These are phyloP conservation scores for Trichoderma sp. DNA, from an alignment of 2,329 filamentous ascomycete species.

Conservation along the genomic window DNA sequence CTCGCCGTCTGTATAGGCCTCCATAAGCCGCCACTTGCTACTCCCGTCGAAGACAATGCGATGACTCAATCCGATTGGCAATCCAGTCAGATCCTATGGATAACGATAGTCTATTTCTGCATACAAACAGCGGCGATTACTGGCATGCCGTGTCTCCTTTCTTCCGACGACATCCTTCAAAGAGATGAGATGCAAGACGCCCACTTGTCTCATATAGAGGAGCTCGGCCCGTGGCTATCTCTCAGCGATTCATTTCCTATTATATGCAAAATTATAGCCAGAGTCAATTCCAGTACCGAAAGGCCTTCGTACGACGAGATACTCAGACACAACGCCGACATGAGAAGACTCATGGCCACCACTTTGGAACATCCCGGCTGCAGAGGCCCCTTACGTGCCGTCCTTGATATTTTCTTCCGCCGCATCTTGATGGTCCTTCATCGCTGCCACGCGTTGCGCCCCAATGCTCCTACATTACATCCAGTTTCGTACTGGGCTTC, in stretches of 20 bases:
- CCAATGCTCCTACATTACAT: not conserved
- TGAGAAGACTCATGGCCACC: not conserved
- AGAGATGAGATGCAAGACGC: not conserved
- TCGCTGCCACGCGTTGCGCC: not conserved
- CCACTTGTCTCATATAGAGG: not conserved
- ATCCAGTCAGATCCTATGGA: not conserved
- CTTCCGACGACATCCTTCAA: not conserved
- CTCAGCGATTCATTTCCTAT: not conserved
- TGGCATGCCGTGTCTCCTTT: not conserved
- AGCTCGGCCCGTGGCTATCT: not conserved
- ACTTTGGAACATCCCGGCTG: not conserved
- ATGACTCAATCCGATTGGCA: not conserved
- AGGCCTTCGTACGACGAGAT: not conserved
- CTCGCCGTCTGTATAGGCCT: constrained; percentile 5
- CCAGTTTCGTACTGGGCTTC: constrained; percentile 10
- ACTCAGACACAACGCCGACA: not conserved
- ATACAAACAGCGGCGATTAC: constrained; percentile 8
- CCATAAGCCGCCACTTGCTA: not conserved
- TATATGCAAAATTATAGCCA: constrained; percentile 1
- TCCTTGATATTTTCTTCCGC: constrained; percentile 1
- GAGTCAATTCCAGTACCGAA: not conserved
- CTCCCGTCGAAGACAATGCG: not conserved
- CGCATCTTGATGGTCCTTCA: constrained; percentile 2
- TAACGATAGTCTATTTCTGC: constrained; percentile 2
- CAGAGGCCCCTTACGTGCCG: not conserved